These are phyloP conservation scores for Trichoderma breve DNA, from an alignment of 2,329 filamentous ascomycete species.

Conservation along the genomic window DNA sequence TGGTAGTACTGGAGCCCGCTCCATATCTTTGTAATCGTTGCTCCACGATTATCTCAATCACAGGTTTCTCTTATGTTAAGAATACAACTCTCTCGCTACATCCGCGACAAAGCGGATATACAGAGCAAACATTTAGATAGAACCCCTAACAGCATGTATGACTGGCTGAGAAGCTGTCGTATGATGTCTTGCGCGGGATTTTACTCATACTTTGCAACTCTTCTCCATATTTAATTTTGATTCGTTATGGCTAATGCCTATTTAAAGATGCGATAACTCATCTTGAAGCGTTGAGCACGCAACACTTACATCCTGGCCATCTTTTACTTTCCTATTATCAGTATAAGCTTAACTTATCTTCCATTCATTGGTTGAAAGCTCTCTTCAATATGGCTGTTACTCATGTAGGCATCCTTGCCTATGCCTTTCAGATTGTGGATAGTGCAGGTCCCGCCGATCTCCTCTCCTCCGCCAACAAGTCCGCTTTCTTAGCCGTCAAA, in stretches of 20 bases:
- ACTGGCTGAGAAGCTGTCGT: not conserved
- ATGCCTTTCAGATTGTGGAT: constrained; percentile 35
- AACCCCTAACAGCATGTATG: not conserved
- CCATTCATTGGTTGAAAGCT: not conserved
- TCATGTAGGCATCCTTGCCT: constrained; percentile 31
- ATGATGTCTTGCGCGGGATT: not conserved
- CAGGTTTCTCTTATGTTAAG: not conserved
- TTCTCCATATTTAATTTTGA: not conserved
- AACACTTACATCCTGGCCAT: not conserved
- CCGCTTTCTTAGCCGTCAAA: constrained; percentile 18
- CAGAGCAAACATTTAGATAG: not conserved
- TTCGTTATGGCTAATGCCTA: not conserved
- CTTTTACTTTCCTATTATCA: not conserved
- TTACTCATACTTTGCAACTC: not conserved
- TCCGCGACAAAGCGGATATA: not conserved
- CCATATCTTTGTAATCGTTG: not conserved
- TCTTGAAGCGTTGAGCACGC: not conserved
- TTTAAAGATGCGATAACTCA: not conserved
- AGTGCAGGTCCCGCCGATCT: constrained; percentile 33
- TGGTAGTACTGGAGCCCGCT: not conserved
- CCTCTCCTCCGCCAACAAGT: constrained; percentile 29
- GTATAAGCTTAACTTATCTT: not conserved
- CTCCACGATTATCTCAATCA: not conserved
- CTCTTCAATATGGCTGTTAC: constrained; percentile 24
- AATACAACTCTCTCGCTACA: not conserved